Base-by-base conservation (phyloP, 2,329 filamentous ascomycete species). In the Gyromitra esculenta region DNA sequence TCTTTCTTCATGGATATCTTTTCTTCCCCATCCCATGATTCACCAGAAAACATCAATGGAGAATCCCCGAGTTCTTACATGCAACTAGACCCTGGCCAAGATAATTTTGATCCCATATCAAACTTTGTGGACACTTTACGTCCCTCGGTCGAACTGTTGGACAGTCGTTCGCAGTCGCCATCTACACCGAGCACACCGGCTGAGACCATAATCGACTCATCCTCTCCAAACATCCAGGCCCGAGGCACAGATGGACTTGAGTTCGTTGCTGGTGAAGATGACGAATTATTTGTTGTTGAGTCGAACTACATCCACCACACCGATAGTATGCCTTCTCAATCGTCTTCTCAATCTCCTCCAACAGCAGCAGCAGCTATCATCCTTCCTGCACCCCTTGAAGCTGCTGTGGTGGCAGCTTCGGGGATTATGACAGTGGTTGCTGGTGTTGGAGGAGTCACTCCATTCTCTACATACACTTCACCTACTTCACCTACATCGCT, bases 311-410 rank as follows among this genome's bases (percentile, higher is more conserved):
- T 63, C 65, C 41, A 63, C 52, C 50, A 50, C 75, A 45, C 50
- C 59, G 50, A 74, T 73, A 77, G 75, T 77, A 77, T 77, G 75
- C 75, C 64, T 74, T 77, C 75, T 77, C 75, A 77, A 75, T 75
- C 72, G 52, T 74, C 70, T 77, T 67, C 63, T 48, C 74, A 70
- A 64, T 69, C 64, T 62, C 71, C 75, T 69, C 71, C 70, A 77
- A 70, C 71, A 75, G 64, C 57, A 77, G 70, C 71, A 39, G 41
- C 65, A 59, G 60, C 56, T 73, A 18, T 52, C 50, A 50, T 54
- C 50, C 39, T 41, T 69, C 57, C 57, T 57, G 59, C 63, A 25
- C 59, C 64, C 65, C 43, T 60, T 59, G 75, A 57, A 64, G 35
- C 71, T 59, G 70, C 50, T 74, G 59, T 73, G 56, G 62, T 50